Evolutionary conservation across 441 rosid genomes (phyloP), one percentile per base, ranked within the genome.

Genomic region (Populus hybrid): DNA sequence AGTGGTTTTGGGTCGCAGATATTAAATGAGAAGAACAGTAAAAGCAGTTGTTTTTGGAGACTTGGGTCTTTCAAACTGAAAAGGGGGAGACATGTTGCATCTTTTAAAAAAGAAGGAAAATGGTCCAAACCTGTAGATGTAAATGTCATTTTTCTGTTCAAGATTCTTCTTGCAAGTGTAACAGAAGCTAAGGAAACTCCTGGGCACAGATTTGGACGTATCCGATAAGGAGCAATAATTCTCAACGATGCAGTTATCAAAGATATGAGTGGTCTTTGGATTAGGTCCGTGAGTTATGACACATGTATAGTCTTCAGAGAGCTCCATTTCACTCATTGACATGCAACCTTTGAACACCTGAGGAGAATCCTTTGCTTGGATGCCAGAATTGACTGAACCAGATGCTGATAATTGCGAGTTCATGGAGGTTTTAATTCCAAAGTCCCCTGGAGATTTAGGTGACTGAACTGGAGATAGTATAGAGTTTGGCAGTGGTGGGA

Each of bases 241-340:
- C 74, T 90, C 94, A 32, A 95, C 83, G 73, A 95, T 80, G 83
- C 92, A 91, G 86, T 94, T 85, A 64, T 89, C 91, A 80, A 90
- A 94, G 63, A 93, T 90, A 79, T 89, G 99, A 18, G 97, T 95
- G 59, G 92, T 89, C 79, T 83, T 91, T 4, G 98, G 97, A 76
- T 92, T 89, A 9, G 95, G 91, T 26, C 97, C 98, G 69, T 87
- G 92, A 36, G 91, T 87, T 42, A 87, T 88, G 78, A 95, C 93
- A 67, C 99, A 81, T 9, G 98, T 93, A 73, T 95, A 95, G 67
- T 95, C 99, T 81, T 92, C 99, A 36, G 91, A 90, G 65, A 86
- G 86, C 87, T 90, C 91, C 87, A 94, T 87, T 83, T 90, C 92
- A 66, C 84, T 87, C 73, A 84, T 82, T 0, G 87, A 77, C 42